These are phyloP conservation scores for Cyclotella sp. DNA, from an alignment of 108 stramenopile species.

Conservation along the genomic window DNA sequence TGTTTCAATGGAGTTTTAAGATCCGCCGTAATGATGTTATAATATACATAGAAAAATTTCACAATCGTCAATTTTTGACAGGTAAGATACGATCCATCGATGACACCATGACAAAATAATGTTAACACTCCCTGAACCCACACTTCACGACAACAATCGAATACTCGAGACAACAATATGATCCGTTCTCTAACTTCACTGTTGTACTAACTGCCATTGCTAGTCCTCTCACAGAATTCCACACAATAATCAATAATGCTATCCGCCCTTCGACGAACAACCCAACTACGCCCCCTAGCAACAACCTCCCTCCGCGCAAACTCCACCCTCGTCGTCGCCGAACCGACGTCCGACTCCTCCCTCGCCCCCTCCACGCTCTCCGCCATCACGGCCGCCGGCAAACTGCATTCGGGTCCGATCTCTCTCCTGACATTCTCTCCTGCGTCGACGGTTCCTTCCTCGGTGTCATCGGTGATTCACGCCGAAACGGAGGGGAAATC, in stretches of 20 bases:
- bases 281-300: not conserved
- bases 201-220: no score
- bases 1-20: no score
- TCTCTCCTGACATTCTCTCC: slow-evolving; percentile 66
- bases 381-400: slow-evolving; percentile 76
- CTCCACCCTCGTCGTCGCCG: slow-evolving; percentile 79
- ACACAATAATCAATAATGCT: not conserved
- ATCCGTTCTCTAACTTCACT: no score
- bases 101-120: no score
- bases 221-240: no score
- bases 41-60: no score
- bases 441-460: slow-evolving; percentile 60
- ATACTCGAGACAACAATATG: no score
- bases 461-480: slow-evolving; percentile 69
- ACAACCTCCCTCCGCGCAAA: slow-evolving; percentile 33
- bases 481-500: slow-evolving; percentile 32
- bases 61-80: no score
- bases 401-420: slow-evolving; percentile 61
- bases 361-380: slow-evolving; percentile 70
- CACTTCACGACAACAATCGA: no score
- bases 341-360: slow-evolving; percentile 55
- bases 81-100: no score
- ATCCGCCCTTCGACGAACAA: not conserved
- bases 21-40: no score
- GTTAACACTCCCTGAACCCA: no score